Conservation (phyloP, 2,329 filamentous ascomycete species). For the Fusarium mangiferae region DNA sequence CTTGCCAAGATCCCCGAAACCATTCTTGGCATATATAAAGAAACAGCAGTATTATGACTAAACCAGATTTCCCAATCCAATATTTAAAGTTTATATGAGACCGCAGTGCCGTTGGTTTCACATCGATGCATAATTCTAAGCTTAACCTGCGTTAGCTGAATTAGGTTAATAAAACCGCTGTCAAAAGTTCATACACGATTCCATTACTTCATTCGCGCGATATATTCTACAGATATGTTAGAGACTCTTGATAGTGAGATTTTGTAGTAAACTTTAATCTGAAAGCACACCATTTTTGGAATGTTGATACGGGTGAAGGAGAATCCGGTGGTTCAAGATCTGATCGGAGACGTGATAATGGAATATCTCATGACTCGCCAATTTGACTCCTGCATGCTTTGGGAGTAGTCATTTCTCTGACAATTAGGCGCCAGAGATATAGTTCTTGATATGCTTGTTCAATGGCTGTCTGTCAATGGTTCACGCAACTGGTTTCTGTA, state of each 20-base stretch:
- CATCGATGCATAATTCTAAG: not conserved
- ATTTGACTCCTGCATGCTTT: not conserved
- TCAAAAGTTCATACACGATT: not conserved
- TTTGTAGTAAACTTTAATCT: not conserved
- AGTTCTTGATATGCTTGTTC: too few relatives aligned
- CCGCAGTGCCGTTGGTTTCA: not conserved
- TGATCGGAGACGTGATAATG: rapidly evolving
- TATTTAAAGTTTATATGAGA: not conserved
- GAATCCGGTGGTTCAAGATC: too few relatives aligned
- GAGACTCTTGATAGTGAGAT: rapidly evolving
- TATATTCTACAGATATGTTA: rapidly evolving
- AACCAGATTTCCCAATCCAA: not conserved
- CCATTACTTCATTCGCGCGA: not conserved
- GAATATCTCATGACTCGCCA: not conserved
- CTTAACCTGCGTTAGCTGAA: not conserved
- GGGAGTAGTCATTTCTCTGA: not conserved
- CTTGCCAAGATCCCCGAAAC: not conserved
- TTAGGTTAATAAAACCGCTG: not conserved
- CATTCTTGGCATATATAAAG: not conserved
- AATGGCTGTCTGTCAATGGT: rapidly evolving
- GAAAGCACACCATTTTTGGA: rapidly evolving
- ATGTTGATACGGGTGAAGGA: rapidly evolving
- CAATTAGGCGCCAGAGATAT: rapidly evolving
- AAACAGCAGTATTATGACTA: not conserved
- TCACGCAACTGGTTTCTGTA: not conserved